Evolutionary conservation across 2,329 filamentous ascomycete genomes (phyloP), one percentile per base, ranked within the genome.

Genomic region (Penicillium sp.): DNA sequence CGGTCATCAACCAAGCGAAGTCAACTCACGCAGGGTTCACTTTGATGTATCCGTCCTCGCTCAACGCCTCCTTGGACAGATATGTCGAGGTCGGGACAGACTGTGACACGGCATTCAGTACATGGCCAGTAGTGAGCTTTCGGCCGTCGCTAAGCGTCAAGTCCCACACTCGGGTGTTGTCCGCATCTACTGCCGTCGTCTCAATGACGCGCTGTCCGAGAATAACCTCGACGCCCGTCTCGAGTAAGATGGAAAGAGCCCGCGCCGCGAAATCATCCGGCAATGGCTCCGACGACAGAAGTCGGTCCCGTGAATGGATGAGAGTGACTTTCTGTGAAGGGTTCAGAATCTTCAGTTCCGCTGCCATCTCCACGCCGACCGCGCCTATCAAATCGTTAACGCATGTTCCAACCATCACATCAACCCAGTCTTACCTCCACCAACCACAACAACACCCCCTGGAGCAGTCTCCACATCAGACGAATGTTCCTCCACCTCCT

Each of bases 311-410:
- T 4, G 89, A 92, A 69, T 93, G 90, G 4, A 91, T 83, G 1
- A 94, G 81, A 1, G 85, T 89, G n/a, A 93, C 86, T 39, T 82
- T 81, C 50, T 85, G 76, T 10, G 81, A 65, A 0, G 90, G 89
- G 57, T 87, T 81, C 22, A 86, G 76, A 43, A 83, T 71, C 72
- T 92, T 92, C 50, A 92, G 77, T 74, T 94, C 90, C 1, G 88
- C 85, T 0, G 90, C 89, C 81, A 93, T 91, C 70, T 93, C 90
- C 51, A 92, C 86, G 8, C 90, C 90, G 1, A 92, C 90, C 6
- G 90, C 90, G 47, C 88, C 81, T 83, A 53, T 43, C 4, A 34
- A n/a, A 14, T 2, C n/a, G 34, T 36, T 7, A 36, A n/a, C 4
- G 4, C 11, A n/a, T 14, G 34, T n/a, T n/a, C 11, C n/a, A n/a